A percentile compares a stretch with the other conserved stretches of the same genome.
Conservation (phyloP, 2,329 filamentous ascomycete species). For the Cladophialophora bantiana region DNA sequence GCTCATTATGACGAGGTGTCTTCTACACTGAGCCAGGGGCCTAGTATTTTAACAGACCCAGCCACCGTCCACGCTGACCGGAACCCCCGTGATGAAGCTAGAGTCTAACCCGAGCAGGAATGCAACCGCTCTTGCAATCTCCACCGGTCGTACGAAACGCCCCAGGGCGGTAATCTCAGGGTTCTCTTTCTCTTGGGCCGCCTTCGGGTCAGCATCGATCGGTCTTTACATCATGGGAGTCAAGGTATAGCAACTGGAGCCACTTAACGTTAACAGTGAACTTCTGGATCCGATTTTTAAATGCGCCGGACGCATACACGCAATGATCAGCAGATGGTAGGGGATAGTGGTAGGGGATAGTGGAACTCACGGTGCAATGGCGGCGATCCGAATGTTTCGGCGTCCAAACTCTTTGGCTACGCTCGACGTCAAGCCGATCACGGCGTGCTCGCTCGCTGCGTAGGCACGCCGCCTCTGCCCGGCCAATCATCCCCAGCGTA, state of each 20-base stretch:
- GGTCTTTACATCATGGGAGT: not conserved
- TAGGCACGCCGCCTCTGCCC: slow-evolving; percentile 8
- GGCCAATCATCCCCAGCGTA: not conserved
- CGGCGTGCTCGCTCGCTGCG: slow-evolving; percentile 61
- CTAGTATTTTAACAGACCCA: not conserved
- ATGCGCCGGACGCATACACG: too few species aligned
- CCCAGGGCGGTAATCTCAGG: not conserved
- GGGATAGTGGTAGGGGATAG: too few species aligned
- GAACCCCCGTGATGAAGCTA: not conserved
- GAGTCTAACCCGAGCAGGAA: not conserved
- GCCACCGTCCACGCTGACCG: not conserved
- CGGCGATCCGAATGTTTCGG: not conserved
- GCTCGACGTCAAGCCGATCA: slow-evolving; percentile 56
- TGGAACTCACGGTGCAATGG: not conserved
- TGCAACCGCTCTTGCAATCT: not conserved
- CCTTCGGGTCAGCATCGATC: not conserved
- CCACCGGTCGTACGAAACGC: not conserved
- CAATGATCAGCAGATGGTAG: too few species aligned
- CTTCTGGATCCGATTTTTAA: too few species aligned
- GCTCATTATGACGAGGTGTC: too few species aligned
- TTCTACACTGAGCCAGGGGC: too few species aligned
- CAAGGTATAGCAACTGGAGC: not conserved
- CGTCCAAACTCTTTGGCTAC: not conserved
- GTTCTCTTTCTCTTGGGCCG: not conserved
- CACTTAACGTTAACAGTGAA: too few species aligned